A percentile compares a stretch with the other conserved stretches of the same genome.
Conservation (phyloP, 257 asterid species). For the Anisodus tanguticus region DNA sequence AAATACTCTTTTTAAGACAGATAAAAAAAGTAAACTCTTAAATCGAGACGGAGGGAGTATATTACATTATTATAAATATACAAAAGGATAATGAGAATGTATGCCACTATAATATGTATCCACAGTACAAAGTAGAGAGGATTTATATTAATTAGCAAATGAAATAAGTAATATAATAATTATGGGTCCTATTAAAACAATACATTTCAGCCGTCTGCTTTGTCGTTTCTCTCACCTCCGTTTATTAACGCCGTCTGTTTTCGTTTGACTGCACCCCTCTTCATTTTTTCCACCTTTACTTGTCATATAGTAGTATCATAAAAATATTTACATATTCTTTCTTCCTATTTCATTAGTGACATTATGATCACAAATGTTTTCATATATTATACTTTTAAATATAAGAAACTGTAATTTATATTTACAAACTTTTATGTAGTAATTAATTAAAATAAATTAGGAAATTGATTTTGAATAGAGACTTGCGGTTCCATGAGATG, state of each 20-base stretch:
- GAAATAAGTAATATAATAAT: background rate
- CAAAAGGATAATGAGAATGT: background rate
- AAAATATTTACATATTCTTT: background rate
- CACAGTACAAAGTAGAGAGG: background rate
- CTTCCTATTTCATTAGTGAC: background rate
- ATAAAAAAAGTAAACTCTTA: too few relatives aligned
- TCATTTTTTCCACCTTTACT: background rate
- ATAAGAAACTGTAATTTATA: too few relatives aligned
- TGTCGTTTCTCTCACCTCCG: constrained; percentile 49
- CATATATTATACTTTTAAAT: too few relatives aligned
- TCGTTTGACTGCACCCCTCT: constrained; percentile 38
- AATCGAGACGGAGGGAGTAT: too few relatives aligned
- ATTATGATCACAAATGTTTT: background rate
- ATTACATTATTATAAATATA: background rate
- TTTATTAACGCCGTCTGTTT: constrained; percentile 41
- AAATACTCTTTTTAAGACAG: too few relatives aligned
- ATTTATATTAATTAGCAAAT: background rate
- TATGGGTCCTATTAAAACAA: constrained; percentile 8
- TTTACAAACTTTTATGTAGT: background rate
- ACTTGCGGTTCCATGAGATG: background rate
- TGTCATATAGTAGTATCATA: background rate
- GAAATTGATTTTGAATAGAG: background rate
- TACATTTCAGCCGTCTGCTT: constrained; percentile 45
- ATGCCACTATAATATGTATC: background rate
- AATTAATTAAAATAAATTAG: background rate